Conservation (phyloP, 257 asterid genomes). For the Lycium ferocissimum region DNA sequence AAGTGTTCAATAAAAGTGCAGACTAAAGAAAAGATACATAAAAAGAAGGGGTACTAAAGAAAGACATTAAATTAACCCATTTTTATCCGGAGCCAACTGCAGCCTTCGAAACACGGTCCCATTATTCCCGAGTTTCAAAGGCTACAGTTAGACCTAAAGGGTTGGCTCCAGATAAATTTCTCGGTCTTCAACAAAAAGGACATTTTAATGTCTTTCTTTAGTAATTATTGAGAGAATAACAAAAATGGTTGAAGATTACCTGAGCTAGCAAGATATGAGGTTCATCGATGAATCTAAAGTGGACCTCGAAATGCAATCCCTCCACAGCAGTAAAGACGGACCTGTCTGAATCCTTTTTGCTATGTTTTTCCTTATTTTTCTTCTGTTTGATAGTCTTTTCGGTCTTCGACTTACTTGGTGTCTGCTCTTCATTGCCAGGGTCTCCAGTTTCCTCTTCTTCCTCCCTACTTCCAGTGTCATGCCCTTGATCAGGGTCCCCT, state of each 20-base stretch:
- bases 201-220: no score
- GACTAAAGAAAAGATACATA: no score
- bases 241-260: conserved; percentile 48
- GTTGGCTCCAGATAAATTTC: no score
- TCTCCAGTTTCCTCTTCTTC: conserved; percentile 47
- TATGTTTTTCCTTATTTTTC: not conserved
- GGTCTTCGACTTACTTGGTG: conserved; percentile 29
- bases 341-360: conserved; percentile 39
- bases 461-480: conserved; percentile 30
- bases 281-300: conserved; percentile 60
- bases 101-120: no score
- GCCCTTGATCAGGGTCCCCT: conserved; percentile 35
- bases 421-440: conserved; percentile 40
- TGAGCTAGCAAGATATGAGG: conserved; percentile 85
- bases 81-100: no score
- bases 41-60: no score
- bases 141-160: no score
- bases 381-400: conserved; percentile 31
- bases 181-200: no score
- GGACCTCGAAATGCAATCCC: conserved; percentile 59
- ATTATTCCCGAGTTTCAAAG: no score
- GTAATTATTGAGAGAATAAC: not conserved
- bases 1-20: no score
- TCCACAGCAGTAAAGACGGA: conserved; percentile 41
- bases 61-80: no score